Conservation (phyloP, 1,139 yeast genomes). For the Kodamaea sp. region DNA sequence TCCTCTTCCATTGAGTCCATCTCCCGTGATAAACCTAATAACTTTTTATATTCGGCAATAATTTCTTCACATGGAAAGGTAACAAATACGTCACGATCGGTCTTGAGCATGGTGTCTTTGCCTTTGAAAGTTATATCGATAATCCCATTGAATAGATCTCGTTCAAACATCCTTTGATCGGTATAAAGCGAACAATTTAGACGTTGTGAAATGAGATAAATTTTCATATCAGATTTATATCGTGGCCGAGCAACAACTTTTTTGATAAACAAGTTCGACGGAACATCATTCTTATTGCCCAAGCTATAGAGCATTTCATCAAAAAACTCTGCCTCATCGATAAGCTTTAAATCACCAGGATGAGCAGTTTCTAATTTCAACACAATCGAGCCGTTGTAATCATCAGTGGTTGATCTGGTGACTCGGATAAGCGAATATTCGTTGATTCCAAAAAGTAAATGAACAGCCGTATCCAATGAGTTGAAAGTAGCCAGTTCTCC, state of each 20-base stretch:
- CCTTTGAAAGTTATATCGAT: conserved; percentile 22
- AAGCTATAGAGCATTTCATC: conserved; percentile 39
- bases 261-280: conserved; percentile 44
- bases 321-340: conserved; percentile 46
- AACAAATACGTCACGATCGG: conserved; percentile 16
- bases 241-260: conserved; percentile 50
- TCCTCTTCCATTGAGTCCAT: no score
- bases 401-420: conserved; percentile 53
- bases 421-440: conserved; percentile 48
- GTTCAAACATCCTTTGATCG: conserved; percentile 47
- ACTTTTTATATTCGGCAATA: conserved; percentile 16
- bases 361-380: conserved; percentile 52
- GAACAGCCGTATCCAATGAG: conserved; percentile 46
- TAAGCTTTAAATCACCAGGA: conserved; percentile 49
- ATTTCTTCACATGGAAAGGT: conserved; percentile 24
- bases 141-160: conserved; percentile 51
- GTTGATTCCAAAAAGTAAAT: conserved; percentile 35
- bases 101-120: conserved; percentile 3
- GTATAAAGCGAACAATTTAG: conserved; percentile 42
- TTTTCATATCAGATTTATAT: conserved; percentile 51
- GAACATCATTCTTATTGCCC: conserved; percentile 39
- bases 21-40: conserved; percentile 2
- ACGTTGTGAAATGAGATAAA: conserved; percentile 28
- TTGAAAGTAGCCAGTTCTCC: conserved; percentile 33
- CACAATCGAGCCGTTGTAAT: conserved; percentile 47